These are phyloP conservation scores for Fomitopsis schrenkii DNA, from an alignment of 1,284 basidiomycete genomes.

Conservation along the genomic window DNA sequence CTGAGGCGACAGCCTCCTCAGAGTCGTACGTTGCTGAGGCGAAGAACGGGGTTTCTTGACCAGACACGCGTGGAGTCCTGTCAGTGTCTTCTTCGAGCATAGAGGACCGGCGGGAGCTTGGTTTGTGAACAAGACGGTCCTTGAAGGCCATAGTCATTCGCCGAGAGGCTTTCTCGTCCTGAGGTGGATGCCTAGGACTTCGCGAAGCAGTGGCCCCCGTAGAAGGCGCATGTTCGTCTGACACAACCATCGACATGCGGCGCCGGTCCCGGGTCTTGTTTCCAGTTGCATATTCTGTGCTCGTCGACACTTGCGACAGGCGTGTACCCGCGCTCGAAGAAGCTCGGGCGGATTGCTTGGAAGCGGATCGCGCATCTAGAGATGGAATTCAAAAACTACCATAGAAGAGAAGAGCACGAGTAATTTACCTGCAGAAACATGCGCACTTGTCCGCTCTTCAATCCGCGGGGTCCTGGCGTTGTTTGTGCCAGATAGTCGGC, in stretches of 20 bases:
- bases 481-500: background rate
- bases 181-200: background rate
- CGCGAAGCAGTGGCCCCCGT: no score
- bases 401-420: no score
- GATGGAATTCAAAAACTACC: no score
- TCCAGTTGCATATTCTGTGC: no score
- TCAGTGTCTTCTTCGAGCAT: background rate
- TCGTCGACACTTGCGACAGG: no score
- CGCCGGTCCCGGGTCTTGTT: background rate
- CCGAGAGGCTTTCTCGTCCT: background rate
- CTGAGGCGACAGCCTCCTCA: background rate
- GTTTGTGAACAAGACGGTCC: background rate
- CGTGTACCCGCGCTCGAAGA: no score
- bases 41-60: background rate
- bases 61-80: background rate
- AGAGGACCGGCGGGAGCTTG: background rate
- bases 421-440: no score
- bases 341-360: no score
- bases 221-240: no score
- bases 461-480: background rate
- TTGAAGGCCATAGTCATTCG: background rate
- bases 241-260: background rate
- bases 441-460: no score
- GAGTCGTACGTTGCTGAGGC: background rate
- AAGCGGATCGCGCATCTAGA: no score